Percentiles rank a stretch among this genome's conserved stretches.
These are phyloP conservation scores for Kwoniella sp. DNA, from an alignment of 768 basidiomycete genomes.

Conservation along the genomic window DNA sequence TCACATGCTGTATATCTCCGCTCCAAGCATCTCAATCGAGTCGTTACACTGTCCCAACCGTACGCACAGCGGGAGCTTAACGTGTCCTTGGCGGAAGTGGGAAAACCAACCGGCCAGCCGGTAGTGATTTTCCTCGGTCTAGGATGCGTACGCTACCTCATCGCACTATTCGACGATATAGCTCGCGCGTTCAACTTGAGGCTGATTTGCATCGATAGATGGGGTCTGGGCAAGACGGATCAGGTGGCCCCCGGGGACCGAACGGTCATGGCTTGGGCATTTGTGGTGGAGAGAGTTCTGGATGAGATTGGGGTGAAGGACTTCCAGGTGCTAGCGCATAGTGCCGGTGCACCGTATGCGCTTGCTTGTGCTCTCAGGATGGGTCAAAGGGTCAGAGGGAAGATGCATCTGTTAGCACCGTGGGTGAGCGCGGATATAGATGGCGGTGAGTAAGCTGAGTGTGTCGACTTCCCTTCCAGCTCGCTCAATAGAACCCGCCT, in stretches of 20 bases:
- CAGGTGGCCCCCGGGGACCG: conserved; percentile 64
- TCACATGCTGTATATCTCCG: conserved; percentile 79
- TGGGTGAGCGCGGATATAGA: conserved; percentile 90
- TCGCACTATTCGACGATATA: conserved; percentile 96
- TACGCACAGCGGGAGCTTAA: conserved; percentile 75
- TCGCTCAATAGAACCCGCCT: too few species aligned
- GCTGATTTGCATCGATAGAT: conserved; percentile 90
- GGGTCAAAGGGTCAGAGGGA: conserved; percentile 75
- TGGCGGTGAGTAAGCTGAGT: conserved; percentile 65
- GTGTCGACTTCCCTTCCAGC: too few species aligned
- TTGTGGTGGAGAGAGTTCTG: conserved; percentile 84
- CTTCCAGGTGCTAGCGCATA: conserved; percentile 92
- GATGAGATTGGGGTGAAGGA: conserved; percentile 74
- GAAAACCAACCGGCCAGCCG: conserved; percentile 79
- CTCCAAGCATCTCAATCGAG: conserved; percentile 79
- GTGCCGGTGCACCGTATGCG: conserved; percentile 92
- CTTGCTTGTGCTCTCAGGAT: conserved; percentile 79
- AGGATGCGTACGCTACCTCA: conserved; percentile 90
- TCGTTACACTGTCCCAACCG: conserved; percentile 74
- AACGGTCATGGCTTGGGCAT: conserved; percentile 87
- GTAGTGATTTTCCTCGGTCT: conserved; percentile 89
- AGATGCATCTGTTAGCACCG: conserved; percentile 85
- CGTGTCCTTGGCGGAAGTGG: conserved; percentile 92
- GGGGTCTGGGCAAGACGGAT: conserved; percentile 90
- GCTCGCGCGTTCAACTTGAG: conserved; percentile 81